phyloP scores from a whole-genome alignment of 371 early-diverging fungal species.

The Dipsacomyces acuminosporus region DNA sequence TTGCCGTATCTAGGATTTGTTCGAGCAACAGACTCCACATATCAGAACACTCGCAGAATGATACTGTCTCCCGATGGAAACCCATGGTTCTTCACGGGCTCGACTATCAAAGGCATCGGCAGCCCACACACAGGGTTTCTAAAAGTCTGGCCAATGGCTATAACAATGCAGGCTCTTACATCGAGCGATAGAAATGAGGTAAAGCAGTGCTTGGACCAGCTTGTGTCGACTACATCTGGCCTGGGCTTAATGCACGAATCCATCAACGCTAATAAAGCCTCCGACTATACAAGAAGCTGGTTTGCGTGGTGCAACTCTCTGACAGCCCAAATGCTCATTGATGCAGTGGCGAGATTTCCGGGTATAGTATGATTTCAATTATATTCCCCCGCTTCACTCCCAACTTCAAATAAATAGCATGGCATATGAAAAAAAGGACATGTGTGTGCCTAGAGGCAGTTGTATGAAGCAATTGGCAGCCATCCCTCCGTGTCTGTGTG shows the following conservation, averaged over 20 bases:
- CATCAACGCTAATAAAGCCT: conserved; percentile 8
- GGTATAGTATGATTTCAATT: conserved; percentile 18
- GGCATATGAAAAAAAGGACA: no score
- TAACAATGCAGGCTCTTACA: conserved; percentile 29
- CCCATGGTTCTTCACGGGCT: conserved; percentile 56
- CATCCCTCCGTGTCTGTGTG: conserved; percentile 48
- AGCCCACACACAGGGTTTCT: conserved; percentile 51
- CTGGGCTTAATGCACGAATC: conserved; percentile 43
- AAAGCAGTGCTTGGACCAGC: conserved; percentile 32
- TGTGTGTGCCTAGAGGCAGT: conserved; percentile 34
- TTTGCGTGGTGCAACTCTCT: conserved; percentile 44
- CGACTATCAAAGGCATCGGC: conserved; percentile 53
- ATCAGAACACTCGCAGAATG: conserved; percentile 53
- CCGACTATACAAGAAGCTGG: conserved; percentile 35
- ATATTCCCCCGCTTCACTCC: no score
- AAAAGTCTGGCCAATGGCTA: conserved; percentile 41
- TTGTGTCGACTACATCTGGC: conserved; percentile 25
- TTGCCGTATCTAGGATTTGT: conserved; percentile 58
- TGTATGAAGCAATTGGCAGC: conserved; percentile 48
- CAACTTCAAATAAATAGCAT: no score
- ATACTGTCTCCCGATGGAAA: conserved; percentile 52
- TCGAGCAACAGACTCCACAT: conserved; percentile 46
- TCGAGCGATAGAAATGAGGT: conserved; percentile 25
- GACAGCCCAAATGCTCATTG: conserved; percentile 23
- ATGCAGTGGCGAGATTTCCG: conserved; percentile 27